These are phyloP conservation scores for Moelleriella libera DNA, from an alignment of 2,329 filamentous ascomycete genomes.

Conservation along the genomic window DNA sequence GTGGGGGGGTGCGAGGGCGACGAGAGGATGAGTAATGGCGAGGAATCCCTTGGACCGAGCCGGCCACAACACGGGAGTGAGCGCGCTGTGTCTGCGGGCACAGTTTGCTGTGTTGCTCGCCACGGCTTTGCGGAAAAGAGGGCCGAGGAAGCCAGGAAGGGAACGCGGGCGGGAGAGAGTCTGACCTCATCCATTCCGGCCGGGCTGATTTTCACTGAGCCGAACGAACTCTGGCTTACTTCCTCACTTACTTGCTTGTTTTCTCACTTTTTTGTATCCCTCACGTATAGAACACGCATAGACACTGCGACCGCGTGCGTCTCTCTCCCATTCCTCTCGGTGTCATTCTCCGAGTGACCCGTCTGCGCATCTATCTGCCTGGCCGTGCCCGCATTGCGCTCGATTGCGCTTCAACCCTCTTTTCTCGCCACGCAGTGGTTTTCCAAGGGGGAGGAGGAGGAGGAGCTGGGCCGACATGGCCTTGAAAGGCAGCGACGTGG, in stretches of 20 bases:
- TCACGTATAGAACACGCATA: background rate
- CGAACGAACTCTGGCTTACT: background rate
- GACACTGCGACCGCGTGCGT: background rate
- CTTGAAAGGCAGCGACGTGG: conserved; percentile 37
- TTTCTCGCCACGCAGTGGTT: too few relatives aligned
- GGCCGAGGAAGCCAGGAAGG: background rate
- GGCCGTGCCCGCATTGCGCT: too few relatives aligned
- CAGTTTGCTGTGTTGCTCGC: too few relatives aligned
- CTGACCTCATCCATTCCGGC: background rate
- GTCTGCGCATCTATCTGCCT: too few relatives aligned
- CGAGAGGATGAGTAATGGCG: background rate
- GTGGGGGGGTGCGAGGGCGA: background rate
- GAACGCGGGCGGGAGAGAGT: background rate
- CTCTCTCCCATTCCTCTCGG: background rate
- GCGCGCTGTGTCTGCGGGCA: too few relatives aligned
- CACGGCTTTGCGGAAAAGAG: too few relatives aligned
- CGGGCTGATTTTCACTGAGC: background rate
- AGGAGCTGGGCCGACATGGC: conserved; percentile 15
- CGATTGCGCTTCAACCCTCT: too few relatives aligned
- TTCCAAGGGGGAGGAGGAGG: too few relatives aligned
- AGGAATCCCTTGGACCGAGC: background rate
- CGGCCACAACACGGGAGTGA: background rate
- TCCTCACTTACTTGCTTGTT: background rate
- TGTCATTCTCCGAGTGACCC: background rate
- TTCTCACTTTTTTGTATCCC: background rate